Conservation (phyloP, 1,284 basidiomycete genomes). For the Apiotrichum laibachii region DNA sequence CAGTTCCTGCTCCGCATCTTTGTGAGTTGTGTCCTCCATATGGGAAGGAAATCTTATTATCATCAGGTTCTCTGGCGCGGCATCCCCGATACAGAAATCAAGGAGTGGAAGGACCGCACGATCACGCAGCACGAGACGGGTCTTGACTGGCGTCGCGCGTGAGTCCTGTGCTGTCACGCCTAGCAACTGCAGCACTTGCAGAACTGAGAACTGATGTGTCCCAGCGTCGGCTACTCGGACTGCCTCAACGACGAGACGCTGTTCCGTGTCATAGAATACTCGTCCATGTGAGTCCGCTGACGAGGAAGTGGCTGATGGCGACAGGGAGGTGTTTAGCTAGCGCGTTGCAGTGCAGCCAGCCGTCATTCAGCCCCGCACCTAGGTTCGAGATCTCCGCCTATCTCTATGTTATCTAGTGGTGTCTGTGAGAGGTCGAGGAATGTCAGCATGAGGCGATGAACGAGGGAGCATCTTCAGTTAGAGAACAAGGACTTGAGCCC, state of each 20-base stretch:
- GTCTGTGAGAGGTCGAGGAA: too few relatives aligned
- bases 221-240: conserved; percentile 38
- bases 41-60: background rate
- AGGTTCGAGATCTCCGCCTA: too few relatives aligned
- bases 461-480: too few relatives aligned
- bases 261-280: conserved; percentile 49
- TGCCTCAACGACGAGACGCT: conserved; percentile 37
- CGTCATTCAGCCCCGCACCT: too few relatives aligned
- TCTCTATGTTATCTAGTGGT: too few relatives aligned
- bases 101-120: conserved; percentile 37
- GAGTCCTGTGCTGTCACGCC: conserved; percentile 14
- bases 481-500: too few relatives aligned
- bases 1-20: conserved; percentile 40
- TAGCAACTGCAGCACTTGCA: background rate
- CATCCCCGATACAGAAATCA: conserved; percentile 38
- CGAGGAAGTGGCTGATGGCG: background rate
- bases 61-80: conserved; percentile 42
- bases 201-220: background rate
- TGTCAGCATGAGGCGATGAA: too few relatives aligned
- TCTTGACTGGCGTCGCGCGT: conserved; percentile 44
- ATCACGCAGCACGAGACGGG: conserved; percentile 43
- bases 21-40: conserved; percentile 23
- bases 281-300: conserved; percentile 40
- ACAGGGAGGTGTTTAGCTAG: conserved; percentile 18
- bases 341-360: background rate